Percentiles rank a stretch among this genome's conserved stretches.
Evolutionary conservation across 768 basidiomycete genomes (phyloP).

Genomic region (Sarcodon sp.): DNA sequence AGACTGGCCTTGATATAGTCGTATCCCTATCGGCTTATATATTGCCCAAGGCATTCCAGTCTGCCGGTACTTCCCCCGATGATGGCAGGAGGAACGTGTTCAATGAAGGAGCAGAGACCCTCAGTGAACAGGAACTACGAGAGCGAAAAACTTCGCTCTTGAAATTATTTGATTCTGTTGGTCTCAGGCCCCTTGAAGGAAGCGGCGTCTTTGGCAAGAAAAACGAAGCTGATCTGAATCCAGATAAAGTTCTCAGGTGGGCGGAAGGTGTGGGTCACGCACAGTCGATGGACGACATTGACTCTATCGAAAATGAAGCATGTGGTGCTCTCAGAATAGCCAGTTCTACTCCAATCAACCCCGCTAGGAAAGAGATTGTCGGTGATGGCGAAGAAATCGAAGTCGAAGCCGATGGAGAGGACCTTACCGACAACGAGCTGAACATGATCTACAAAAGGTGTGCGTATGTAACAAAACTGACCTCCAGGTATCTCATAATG

Average conservation of each 20-base stretch:
- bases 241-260: conserved; percentile 19
- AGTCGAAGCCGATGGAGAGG: conserved; percentile 69
- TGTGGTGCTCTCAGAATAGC: too few relatives aligned
- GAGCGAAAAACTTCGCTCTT: conserved; percentile 69
- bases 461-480: conserved; percentile 4
- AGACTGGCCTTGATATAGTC: conserved; percentile 67
- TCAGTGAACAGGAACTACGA: conserved; percentile 64
- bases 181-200: conserved; percentile 41
- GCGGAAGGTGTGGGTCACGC: conserved; percentile 3
- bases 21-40: conserved; percentile 67
- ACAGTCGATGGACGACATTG: neutral
- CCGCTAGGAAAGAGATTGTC: conserved; percentile 47
- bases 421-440: conserved; percentile 69
- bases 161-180: conserved; percentile 59
- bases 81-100: conserved; percentile 25
- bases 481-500: neutral
- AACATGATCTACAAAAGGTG: conserved; percentile 79
- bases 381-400: conserved; percentile 77
- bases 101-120: conserved; percentile 70
- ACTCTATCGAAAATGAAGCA: too few relatives aligned
- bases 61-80: conserved; percentile 21
- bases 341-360: conserved; percentile 16
- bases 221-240: conserved; percentile 22
- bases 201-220: conserved; percentile 15
- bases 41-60: conserved; percentile 52